Conservation (phyloP, 345 rosid genomes). For the Toxicodendron radicans region DNA sequence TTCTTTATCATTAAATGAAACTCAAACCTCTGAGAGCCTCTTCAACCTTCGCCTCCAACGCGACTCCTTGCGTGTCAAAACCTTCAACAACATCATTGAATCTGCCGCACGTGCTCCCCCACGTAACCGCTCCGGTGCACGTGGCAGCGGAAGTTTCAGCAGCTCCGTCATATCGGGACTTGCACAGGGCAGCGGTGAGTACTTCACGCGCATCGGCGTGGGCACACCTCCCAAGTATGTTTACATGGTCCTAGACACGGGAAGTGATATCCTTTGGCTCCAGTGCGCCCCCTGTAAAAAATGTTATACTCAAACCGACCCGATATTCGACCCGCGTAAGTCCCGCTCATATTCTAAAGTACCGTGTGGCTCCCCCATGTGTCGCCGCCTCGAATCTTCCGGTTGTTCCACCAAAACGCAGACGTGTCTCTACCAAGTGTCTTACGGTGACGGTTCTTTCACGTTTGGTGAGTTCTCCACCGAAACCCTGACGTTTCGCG, state of each 20-base stretch:
- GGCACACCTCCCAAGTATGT: constrained; percentile 86
- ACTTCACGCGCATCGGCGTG: constrained; percentile 91
- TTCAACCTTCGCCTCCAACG: constrained; percentile 70
- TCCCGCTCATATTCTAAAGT: constrained; percentile 62
- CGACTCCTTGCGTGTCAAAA: constrained; percentile 57
- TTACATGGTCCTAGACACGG: constrained; percentile 89
- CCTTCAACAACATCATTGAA: constrained; percentile 43
- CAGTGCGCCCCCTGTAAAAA: constrained; percentile 89
- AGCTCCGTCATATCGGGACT: constrained; percentile 86
- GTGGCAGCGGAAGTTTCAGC: constrained; percentile 45
- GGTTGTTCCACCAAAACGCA: constrained; percentile 50
- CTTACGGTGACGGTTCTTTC: constrained; percentile 94
- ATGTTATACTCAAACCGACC: constrained; percentile 88
- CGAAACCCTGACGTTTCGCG: constrained; percentile 80
- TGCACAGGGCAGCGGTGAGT: constrained; percentile 94
- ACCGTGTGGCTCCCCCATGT: constrained; percentile 63
- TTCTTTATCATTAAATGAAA: constrained; percentile 49
- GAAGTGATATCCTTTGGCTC: constrained; percentile 94
- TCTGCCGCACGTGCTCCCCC: constrained; percentile 20
- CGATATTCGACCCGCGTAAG: constrained; percentile 73
- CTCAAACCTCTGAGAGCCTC: constrained; percentile 58
- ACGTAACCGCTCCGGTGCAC: constrained; percentile 35
- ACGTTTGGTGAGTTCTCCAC: constrained; percentile 86
- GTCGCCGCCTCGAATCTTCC: constrained; percentile 59
- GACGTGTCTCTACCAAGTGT: constrained; percentile 78